A percentile compares a stretch with the other conserved stretches of the same genome.
Evolutionary conservation across 2,329 filamentous ascomycete genomes (phyloP).

Genomic region (Hortaea sp.): DNA sequence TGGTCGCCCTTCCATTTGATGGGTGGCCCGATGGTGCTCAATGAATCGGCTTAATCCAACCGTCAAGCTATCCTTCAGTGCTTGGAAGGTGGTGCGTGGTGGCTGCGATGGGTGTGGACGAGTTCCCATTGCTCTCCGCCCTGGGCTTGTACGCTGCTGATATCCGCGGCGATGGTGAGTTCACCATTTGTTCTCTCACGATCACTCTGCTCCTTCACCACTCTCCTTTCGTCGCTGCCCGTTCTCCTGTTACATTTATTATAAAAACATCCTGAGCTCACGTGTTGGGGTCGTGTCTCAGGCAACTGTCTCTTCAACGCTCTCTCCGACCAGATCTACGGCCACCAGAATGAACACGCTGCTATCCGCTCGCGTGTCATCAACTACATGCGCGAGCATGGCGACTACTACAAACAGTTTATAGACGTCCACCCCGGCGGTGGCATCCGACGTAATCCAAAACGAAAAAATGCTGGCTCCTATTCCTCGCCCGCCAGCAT

Average conservation of each 20-base stretch:
- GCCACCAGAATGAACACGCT: constrained; percentile 45
- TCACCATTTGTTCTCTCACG: constrained; percentile 5
- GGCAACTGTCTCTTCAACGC: constrained; percentile 63
- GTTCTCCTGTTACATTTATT: not conserved
- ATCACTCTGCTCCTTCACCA: constrained; percentile 1
- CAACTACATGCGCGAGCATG: constrained; percentile 51
- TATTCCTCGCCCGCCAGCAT: constrained; percentile 37
- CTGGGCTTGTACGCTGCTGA: constrained; percentile 49
- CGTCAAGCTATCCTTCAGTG: constrained; percentile 1
- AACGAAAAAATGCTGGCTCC: constrained; percentile 45
- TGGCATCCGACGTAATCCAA: constrained; percentile 47
- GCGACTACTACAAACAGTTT: constrained; percentile 55
- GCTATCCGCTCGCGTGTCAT: constrained; percentile 51
- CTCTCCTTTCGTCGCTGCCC: not conserved
- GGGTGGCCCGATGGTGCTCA: not conserved
- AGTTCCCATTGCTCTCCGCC: constrained; percentile 47
- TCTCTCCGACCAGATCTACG: constrained; percentile 57
- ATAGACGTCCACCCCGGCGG: constrained; percentile 45
- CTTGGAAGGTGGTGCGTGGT: constrained; percentile 1
- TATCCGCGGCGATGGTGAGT: constrained; percentile 54
- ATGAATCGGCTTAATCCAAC: constrained; percentile 2
- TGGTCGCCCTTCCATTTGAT: not conserved
- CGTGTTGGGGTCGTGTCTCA: constrained; percentile 20
- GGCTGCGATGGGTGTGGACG: constrained; percentile 26
- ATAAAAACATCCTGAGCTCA: constrained; percentile 1